A percentile compares a stretch with the other conserved stretches of the same genome.
phyloP scores from a whole-genome alignment of 1,284 basidiomycete genomes.

The Lentinula novae-zelandiae region DNA sequence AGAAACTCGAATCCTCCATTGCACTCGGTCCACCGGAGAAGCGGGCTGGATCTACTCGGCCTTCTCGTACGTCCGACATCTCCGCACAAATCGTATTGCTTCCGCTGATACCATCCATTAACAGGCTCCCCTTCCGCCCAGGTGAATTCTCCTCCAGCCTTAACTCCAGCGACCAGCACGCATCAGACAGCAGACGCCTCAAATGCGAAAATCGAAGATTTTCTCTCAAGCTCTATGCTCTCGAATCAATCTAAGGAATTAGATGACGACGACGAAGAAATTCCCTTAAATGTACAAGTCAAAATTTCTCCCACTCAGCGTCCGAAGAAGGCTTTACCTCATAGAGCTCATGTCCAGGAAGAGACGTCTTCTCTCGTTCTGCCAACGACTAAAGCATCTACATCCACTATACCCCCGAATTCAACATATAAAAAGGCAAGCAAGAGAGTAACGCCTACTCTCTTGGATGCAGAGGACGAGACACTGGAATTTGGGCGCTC shows the following conservation, averaged over 20 bases:
- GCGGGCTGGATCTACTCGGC: conserved; percentile 34
- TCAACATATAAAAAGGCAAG: conserved; percentile 9
- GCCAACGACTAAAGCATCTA: background rate
- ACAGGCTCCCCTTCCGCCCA: conserved; percentile 3
- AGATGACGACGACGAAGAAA: conserved; percentile 1
- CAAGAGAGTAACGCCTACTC: conserved; percentile 10
- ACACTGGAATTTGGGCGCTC: conserved; percentile 14
- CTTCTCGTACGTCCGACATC: conserved; percentile 38
- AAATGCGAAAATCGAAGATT: conserved; percentile 39
- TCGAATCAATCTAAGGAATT: background rate
- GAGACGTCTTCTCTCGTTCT: background rate
- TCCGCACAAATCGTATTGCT: background rate
- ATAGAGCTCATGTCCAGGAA: background rate
- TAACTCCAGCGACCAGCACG: conserved; percentile 18
- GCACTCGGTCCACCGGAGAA: conserved; percentile 46
- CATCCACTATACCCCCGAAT: background rate
- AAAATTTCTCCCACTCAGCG: conserved; percentile 10
- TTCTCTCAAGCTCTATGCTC: conserved; percentile 23
- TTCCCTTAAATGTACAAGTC: conserved; percentile 1
- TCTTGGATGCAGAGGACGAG: conserved; percentile 28
- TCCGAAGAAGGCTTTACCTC: conserved; percentile 2
- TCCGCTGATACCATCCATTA: background rate
- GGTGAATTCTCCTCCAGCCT: conserved; percentile 16
- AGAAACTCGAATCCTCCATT: conserved; percentile 68
- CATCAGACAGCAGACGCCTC: conserved; percentile 31